These are phyloP conservation scores for Pecoramyces ruminantium DNA, from an alignment of 192 early-diverging fungal species.

Conservation along the genomic window DNA sequence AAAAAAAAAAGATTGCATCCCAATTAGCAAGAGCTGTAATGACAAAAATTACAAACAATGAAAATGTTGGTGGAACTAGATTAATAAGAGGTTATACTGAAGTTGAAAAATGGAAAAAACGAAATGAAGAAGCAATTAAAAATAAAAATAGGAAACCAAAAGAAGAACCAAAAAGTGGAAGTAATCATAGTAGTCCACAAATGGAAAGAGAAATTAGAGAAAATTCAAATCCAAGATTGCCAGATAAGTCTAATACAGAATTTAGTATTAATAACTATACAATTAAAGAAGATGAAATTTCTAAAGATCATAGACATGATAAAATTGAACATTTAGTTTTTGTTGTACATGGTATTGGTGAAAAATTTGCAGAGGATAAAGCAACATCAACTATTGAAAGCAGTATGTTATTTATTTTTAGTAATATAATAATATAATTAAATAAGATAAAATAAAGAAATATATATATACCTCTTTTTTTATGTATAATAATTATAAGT, in stretches of 20 bases:
- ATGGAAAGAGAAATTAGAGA: too few relatives aligned
- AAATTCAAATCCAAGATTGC: too few relatives aligned
- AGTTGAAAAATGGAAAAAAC: slow-evolving; percentile 29
- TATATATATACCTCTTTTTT: too few relatives aligned
- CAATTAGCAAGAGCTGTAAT: slow-evolving; percentile 47
- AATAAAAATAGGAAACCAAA: slow-evolving; percentile 13
- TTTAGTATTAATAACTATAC: slow-evolving; percentile 25
- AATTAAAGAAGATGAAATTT: slow-evolving; percentile 24
- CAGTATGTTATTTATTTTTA: not conserved
- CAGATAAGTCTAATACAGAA: not conserved
- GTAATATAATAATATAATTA: too few relatives aligned
- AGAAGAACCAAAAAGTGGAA: not conserved
- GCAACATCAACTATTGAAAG: not conserved
- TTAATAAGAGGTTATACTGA: slow-evolving; percentile 59
- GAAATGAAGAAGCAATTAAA: slow-evolving; percentile 1
- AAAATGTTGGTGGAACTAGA: slow-evolving; percentile 46
- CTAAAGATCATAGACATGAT: slow-evolving; percentile 24
- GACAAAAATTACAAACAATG: slow-evolving; percentile 29
- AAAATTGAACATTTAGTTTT: slow-evolving; percentile 61
- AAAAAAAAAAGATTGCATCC: not conserved
- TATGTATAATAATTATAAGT: too few relatives aligned
- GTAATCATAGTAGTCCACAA: too few relatives aligned
- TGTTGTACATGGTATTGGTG: slow-evolving; percentile 50
- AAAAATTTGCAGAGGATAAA: not conserved
- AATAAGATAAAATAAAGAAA: too few relatives aligned